Evolutionary conservation across 176 grass and related monocot species (phyloP).

Genomic region (Oryza meridionalis): DNA sequence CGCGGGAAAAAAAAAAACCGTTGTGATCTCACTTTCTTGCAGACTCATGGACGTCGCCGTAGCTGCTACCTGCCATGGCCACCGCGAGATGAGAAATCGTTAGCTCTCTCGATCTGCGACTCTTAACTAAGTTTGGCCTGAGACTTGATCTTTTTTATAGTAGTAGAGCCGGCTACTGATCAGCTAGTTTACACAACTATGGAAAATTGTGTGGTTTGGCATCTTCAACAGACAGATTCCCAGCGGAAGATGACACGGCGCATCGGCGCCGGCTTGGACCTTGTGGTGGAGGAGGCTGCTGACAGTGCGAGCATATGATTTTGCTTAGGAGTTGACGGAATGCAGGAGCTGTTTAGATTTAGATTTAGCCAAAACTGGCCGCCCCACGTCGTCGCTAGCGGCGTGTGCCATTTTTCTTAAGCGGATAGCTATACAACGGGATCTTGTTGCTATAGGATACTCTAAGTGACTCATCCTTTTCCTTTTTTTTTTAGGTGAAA

Average conservation of each 20-base stretch:
- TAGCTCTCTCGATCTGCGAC: neutral
- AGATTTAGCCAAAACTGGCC: no score
- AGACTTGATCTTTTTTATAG: neutral
- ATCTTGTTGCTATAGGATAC: no score
- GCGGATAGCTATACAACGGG: no score
- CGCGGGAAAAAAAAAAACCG: no score
- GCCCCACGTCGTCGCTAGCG: no score
- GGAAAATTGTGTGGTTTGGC: neutral
- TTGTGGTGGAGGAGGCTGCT: neutral
- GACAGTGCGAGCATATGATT: no score
- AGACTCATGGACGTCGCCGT: constrained; percentile 22
- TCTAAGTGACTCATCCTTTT: no score
- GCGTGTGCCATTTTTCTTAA: no score
- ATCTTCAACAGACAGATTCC: neutral
- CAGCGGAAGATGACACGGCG: neutral
- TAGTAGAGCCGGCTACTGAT: neutral
- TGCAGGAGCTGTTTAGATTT: no score
- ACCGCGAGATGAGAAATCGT: neutral
- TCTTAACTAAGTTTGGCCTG: neutral
- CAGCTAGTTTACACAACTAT: neutral
- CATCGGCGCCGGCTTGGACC: no score
- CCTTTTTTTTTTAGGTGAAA: no score
- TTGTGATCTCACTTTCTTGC: constrained; percentile 40
- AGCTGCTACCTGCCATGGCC: constrained; percentile 39
- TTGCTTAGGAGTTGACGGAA: no score